Evolutionary conservation across 352 stramenopile species (phyloP).

Genomic region (Phytophthora capsici): DNA sequence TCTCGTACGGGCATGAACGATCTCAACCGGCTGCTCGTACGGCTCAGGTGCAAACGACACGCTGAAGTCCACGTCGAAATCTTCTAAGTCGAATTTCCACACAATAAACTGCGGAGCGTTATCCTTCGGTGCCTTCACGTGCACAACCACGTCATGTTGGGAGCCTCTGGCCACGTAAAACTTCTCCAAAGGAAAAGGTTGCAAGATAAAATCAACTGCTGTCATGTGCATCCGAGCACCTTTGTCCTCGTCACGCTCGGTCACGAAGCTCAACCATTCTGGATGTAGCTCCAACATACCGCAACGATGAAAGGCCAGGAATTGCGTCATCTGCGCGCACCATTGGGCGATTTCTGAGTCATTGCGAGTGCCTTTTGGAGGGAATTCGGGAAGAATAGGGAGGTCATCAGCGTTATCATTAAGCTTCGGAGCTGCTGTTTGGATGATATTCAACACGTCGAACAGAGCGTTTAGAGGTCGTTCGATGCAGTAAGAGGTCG

Average conservation of each 20-base stretch:
- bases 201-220: slow-evolving; percentile 83
- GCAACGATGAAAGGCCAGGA: slow-evolving; percentile 39
- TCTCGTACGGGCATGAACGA: slow-evolving; percentile 68
- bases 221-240: slow-evolving; percentile 73
- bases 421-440: slow-evolving; percentile 8
- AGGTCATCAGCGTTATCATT: slow-evolving; percentile 1
- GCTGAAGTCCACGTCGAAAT: slow-evolving; percentile 83
- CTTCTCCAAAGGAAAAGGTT: slow-evolving; percentile 80
- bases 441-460: slow-evolving; percentile 40
- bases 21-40: slow-evolving; percentile 52
- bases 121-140: slow-evolving; percentile 48
- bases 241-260: slow-evolving; percentile 52
- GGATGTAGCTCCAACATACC: slow-evolving; percentile 39
- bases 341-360: slow-evolving; percentile 68
- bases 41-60: slow-evolving; percentile 59
- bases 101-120: slow-evolving; percentile 62
- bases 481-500: slow-evolving; percentile 60
- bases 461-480: slow-evolving; percentile 52
- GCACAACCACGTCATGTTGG: slow-evolving; percentile 51
- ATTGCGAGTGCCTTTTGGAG: slow-evolving; percentile 48
- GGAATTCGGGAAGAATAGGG: slow-evolving; percentile 50
- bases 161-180: slow-evolving; percentile 55
- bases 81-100: slow-evolving; percentile 86
- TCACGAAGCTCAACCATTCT: slow-evolving; percentile 68
- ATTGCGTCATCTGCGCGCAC: slow-evolving; percentile 69